phyloP scores from a whole-genome alignment of 805 yeast species.

The Metschnikowia bowlesiae region DNA sequence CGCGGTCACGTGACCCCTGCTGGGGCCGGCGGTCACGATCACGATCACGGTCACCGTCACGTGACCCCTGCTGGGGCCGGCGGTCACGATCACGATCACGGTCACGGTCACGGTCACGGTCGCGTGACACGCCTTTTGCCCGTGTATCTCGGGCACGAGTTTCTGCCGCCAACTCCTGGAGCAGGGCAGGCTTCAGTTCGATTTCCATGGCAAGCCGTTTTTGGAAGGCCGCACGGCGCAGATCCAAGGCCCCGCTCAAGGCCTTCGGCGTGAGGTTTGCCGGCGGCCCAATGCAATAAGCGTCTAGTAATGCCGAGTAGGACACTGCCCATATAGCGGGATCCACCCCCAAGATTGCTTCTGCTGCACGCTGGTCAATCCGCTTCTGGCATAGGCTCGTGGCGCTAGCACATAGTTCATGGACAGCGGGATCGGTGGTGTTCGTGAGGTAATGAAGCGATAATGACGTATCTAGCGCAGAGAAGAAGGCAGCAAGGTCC shows the following conservation, averaged over 20 bases:
- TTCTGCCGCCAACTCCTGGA: background rate
- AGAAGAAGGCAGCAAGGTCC: conserved; percentile 14
- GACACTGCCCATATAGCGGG: conserved; percentile 10
- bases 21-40: conserved; percentile 5
- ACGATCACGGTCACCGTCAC: background rate
- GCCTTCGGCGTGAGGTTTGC: conserved; percentile 7
- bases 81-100: background rate
- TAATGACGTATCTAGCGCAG: conserved; percentile 31
- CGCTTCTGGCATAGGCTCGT: conserved; percentile 12
- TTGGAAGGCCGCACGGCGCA: conserved; percentile 20
- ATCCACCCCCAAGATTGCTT: conserved; percentile 7
- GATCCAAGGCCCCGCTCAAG: conserved; percentile 11
- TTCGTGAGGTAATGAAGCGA: conserved; percentile 32
- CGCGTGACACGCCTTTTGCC: background rate
- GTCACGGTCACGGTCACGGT: background rate
- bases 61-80: conserved; percentile 10
- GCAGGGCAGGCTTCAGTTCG: background rate
- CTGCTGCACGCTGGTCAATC: conserved; percentile 10
- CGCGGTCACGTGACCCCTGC: conserved; percentile 8
- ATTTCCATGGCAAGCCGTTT: background rate
- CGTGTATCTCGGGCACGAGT: no score
- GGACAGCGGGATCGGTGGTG: conserved; percentile 21
- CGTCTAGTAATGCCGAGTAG: conserved; percentile 8
- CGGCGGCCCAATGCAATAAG: conserved; percentile 15
- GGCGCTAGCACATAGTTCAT: conserved; percentile 12